Percentiles rank a stretch among this genome's conserved stretches.
phyloP scores from a whole-genome alignment of 257 asterid genomes.

The Plantago elongata region DNA sequence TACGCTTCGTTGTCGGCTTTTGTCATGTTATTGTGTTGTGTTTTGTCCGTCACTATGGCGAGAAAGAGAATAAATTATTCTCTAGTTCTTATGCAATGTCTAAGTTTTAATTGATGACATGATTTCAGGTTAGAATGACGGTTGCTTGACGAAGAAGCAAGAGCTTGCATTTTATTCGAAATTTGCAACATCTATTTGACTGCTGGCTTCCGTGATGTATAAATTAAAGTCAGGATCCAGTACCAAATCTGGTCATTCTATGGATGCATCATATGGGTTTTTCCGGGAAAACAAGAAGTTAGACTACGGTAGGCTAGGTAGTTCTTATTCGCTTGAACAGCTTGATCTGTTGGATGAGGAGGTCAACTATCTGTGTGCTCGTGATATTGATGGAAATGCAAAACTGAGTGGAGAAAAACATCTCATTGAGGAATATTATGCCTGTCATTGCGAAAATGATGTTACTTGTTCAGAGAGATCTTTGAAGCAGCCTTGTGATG shows the following conservation, averaged over 20 bases:
- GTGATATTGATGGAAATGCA: constrained; percentile 21
- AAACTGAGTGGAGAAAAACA: constrained; percentile 30
- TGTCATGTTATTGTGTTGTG: too few species aligned
- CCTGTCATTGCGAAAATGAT: constrained; percentile 27
- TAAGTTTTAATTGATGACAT: too few species aligned
- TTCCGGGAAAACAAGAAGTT: constrained; percentile 26
- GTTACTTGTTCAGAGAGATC: constrained; percentile 28
- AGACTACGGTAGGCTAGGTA: constrained; percentile 23
- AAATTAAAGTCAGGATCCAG: constrained; percentile 25
- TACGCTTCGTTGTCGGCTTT: too few species aligned
- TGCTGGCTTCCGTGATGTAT: constrained; percentile 26
- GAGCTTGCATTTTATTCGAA: too few species aligned
- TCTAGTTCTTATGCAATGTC: too few species aligned
- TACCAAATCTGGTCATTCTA: constrained; percentile 35
- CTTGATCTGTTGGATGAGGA: constrained; percentile 30
- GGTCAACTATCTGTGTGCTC: constrained; percentile 19
- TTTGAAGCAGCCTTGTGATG: constrained; percentile 21
- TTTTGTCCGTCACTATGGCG: too few species aligned
- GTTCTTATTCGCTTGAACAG: constrained; percentile 21
- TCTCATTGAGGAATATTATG: constrained; percentile 41
- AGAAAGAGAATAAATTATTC: too few species aligned
- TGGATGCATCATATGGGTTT: constrained; percentile 29
- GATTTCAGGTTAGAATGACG: too few species aligned
- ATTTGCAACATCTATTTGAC: too few species aligned
- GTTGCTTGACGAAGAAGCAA: too few species aligned